Evolutionary conservation across 805 yeast genomes (phyloP).

Genomic region (Cyberlindnera samutprakarnensis): DNA sequence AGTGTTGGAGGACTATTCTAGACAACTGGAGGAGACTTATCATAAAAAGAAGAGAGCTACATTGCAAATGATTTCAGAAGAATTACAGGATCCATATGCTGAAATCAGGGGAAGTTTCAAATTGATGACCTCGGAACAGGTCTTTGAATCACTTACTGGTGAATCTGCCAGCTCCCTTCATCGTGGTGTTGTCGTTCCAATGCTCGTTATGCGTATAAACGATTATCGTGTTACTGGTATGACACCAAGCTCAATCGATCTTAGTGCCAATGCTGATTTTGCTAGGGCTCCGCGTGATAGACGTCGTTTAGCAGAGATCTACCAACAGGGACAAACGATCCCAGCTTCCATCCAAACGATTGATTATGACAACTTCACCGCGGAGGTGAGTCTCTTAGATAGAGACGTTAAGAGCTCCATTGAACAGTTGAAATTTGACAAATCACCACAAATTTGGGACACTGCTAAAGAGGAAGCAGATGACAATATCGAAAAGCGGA

Average conservation of each 20-base stretch:
- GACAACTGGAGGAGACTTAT: constrained; percentile 69
- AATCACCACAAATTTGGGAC: constrained; percentile 73
- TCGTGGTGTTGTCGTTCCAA: constrained; percentile 69
- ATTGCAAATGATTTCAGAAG: constrained; percentile 76
- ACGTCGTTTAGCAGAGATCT: constrained; percentile 34
- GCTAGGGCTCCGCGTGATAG: constrained; percentile 30
- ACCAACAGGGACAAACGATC: constrained; percentile 69
- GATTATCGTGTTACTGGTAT: constrained; percentile 35
- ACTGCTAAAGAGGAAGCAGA: constrained; percentile 66
- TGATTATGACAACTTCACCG: constrained; percentile 68
- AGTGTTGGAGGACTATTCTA: constrained; percentile 86
- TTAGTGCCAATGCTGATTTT: constrained; percentile 38
- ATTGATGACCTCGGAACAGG: constrained; percentile 54
- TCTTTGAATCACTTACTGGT: constrained; percentile 86
- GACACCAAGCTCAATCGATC: constrained; percentile 57
- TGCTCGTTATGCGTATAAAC: constrained; percentile 56
- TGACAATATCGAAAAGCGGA: constrained; percentile 44
- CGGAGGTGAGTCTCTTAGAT: constrained; percentile 63
- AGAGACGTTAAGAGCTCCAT: constrained; percentile 52
- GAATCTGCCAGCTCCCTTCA: constrained; percentile 66
- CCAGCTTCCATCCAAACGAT: constrained; percentile 71
- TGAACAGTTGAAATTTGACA: constrained; percentile 25
- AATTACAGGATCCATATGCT: constrained; percentile 78
- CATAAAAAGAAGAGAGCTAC: constrained; percentile 73
- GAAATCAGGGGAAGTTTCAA: constrained; percentile 77